Evolutionary conservation across 2,329 filamentous ascomycete genomes (phyloP), one percentile per base, ranked within the genome.

Genomic region (Aspergillus pseudotamarii): DNA sequence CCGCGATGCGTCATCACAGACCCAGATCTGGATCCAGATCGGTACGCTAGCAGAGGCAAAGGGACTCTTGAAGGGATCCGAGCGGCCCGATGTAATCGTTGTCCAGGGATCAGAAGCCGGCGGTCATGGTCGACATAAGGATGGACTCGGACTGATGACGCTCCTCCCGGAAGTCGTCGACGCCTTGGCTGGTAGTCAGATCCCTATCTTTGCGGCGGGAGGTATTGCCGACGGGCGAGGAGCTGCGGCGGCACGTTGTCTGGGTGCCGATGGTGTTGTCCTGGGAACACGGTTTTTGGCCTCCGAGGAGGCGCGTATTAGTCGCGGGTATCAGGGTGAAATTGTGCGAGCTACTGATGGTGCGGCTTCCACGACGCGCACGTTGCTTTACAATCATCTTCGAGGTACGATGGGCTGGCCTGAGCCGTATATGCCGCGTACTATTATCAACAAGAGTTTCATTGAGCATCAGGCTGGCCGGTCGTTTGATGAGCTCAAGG

Each of bases 241-340:
- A 0, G 78, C 80, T 0, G 80, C 82, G 3, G 84, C 84, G 0
- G 83, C 82, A 0, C 70, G 86, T 9, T 76, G 79, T 2, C 77
- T 87, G 0, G 85, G 86, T 0, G 85, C 86, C 0, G 75, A 79
- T 0, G 89, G 86, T 0, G 81, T 84, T 0, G 86, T 81, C 0
- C 81, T 91, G 80, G 89, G 89, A 0, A 91, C 89, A 1, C 81
- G 87, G 16, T 88, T 89, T 61, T 80, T 91, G 0, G 87, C 87
- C 4, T 67, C 79, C 0, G 72, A 68, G 0, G 85, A 88, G 69
- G 81, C 84, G 3, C 78, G 78, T 5, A 81, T 88, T 46, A 75
- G 81, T 11, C 74, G 73, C 28, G 86, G 85, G 0, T 88, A 88
- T 69, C 80, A 80, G 65, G 67, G 80, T 19, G 85, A 84, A 60